Conservation (phyloP, 2,329 filamentous ascomycete species). For the Sporothrix pallida region DNA sequence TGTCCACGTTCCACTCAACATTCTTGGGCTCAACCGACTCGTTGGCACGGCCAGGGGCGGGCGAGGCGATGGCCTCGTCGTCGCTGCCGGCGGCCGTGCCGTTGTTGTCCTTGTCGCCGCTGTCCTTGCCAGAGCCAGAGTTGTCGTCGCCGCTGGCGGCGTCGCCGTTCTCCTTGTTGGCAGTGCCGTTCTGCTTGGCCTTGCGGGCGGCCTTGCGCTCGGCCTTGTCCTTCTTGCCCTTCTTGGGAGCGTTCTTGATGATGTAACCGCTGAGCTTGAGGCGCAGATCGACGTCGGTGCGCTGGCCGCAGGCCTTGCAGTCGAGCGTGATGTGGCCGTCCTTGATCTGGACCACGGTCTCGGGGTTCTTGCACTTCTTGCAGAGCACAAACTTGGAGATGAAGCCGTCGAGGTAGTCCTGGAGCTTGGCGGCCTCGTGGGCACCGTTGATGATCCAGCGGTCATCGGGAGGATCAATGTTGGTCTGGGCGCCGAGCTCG, state of each 20-base stretch:
- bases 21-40: constrained; percentile 67
- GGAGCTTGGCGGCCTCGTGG: constrained; percentile 91
- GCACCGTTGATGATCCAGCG: constrained; percentile 99
- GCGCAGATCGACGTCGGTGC: constrained; percentile 86
- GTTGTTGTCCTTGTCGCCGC: constrained; percentile 59
- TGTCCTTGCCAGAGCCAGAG: constrained; percentile 52
- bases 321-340: constrained; percentile 90
- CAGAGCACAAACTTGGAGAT: constrained; percentile 98
- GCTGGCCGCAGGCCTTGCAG: constrained; percentile 98
- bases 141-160: constrained; percentile 65
- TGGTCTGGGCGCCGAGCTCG: constrained; percentile 97
- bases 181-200: constrained; percentile 77
- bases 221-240: constrained; percentile 97
- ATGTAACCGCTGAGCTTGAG: constrained; percentile 98
- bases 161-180: constrained; percentile 58
- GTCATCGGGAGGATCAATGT: constrained; percentile 94
- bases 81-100: constrained; percentile 65
- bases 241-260: constrained; percentile 89
- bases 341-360: constrained; percentile 95
- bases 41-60: constrained; percentile 53
- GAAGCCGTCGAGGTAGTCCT: constrained; percentile 98
- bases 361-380: constrained; percentile 99
- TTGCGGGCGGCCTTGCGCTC: constrained; percentile 88
- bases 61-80: constrained; percentile 61
- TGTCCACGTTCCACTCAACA: constrained; percentile 95